Evolutionary conservation across 805 yeast species (phyloP).

Genomic region (Candida arabinofermentans): DNA sequence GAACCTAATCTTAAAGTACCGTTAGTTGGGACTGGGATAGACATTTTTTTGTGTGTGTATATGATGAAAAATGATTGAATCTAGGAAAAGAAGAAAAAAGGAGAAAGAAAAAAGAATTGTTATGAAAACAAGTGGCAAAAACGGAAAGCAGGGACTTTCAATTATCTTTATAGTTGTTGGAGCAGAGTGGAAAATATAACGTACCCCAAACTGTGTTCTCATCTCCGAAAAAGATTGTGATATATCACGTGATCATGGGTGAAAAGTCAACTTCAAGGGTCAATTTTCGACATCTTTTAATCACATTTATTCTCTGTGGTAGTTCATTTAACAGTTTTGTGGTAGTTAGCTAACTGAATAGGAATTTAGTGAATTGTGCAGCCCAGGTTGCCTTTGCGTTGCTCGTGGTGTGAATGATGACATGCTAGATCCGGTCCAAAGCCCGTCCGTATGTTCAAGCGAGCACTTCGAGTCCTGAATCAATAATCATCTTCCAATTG

Average conservation of each 20-base stretch:
- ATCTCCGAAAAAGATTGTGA: conserved; percentile 6
- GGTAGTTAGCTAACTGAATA: too few species aligned
- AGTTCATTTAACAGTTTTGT: too few species aligned
- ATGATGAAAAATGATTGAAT: neutral
- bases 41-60: conserved; percentile 25
- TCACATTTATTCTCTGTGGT: too few species aligned
- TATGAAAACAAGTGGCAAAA: neutral
- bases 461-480: too few species aligned
- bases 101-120: neutral
- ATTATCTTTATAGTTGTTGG: neutral
- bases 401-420: too few species aligned
- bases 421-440: too few species aligned
- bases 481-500: too few species aligned
- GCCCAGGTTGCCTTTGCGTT: too few species aligned
- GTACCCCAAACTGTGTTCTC: neutral
- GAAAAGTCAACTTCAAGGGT: neutral
- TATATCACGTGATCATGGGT: conserved; percentile 14
- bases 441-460: too few species aligned
- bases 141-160: neutral
- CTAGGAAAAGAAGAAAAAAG: neutral
- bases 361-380: too few species aligned
- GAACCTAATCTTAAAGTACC: conserved; percentile 50
- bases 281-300: too few species aligned
- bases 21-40: conserved; percentile 38
- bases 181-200: neutral